A percentile compares a stretch with the other conserved stretches of the same genome.
phyloP scores from a whole-genome alignment of 441 rosid genomes.

The Erodium chrysanthum region DNA sequence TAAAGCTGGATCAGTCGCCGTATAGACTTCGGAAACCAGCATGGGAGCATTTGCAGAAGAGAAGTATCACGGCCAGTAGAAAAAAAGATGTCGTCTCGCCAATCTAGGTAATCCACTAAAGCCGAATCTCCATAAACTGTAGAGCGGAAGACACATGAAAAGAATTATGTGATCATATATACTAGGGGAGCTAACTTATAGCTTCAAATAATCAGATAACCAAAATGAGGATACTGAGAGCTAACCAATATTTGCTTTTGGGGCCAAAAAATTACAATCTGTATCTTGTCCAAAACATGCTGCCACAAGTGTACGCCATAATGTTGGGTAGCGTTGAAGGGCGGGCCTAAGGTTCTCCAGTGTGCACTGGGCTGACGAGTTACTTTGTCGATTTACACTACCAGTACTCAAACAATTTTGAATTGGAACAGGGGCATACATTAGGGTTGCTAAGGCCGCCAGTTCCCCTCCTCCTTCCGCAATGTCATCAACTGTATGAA shows the following conservation, averaged over 20 bases:
- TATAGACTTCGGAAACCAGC: conserved; percentile 92
- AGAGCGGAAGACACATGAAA: conserved; percentile 19
- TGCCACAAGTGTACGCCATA: conserved; percentile 72
- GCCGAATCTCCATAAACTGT: conserved; percentile 39
- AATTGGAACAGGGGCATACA: conserved; percentile 69
- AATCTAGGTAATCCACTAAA: conserved; percentile 69
- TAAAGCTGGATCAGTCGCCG: conserved; percentile 89
- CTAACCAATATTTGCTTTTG: conserved; percentile 61
- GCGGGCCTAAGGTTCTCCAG: conserved; percentile 78
- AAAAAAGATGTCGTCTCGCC: conserved; percentile 91
- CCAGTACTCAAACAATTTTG: conserved; percentile 69
- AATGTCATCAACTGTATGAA: conserved; percentile 85
- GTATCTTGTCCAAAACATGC: conserved; percentile 68
- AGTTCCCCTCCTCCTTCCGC: conserved; percentile 95
- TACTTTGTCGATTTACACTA: conserved; percentile 65
- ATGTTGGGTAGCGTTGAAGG: conserved; percentile 76
- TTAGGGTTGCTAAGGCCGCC: conserved; percentile 97
- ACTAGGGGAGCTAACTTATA: conserved; percentile 6
- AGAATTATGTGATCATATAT: conserved; percentile 15
- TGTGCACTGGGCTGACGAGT: conserved; percentile 81
- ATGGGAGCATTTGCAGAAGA: conserved; percentile 91
- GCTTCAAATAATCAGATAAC: conserved; percentile 10
- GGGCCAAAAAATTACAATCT: conserved; percentile 40
- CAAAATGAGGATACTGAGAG: conserved; percentile 18
- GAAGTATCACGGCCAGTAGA: conserved; percentile 88